Percentiles rank a stretch among this genome's conserved stretches.
phyloP scores from a whole-genome alignment of 805 yeast genomes.

The Suhomyces sp. region DNA sequence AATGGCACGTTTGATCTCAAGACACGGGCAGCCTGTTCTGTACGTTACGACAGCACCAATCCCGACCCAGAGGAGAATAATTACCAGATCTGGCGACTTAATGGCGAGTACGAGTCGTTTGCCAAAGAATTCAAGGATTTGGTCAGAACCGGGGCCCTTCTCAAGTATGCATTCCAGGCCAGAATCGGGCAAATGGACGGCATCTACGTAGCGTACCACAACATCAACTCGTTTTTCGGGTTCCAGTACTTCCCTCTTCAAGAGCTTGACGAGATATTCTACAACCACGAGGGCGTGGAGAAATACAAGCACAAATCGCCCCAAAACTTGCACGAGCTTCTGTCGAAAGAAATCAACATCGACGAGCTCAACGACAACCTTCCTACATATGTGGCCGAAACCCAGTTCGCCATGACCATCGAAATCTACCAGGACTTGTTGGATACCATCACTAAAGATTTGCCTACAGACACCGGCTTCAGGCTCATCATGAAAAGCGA shows the following conservation, averaged over 20 bases:
- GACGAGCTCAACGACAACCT: slow-evolving; percentile 20
- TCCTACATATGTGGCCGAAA: slow-evolving; percentile 56
- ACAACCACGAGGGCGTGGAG: slow-evolving; percentile 15
- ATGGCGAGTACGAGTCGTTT: slow-evolving; percentile 75
- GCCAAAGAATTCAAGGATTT: slow-evolving; percentile 78
- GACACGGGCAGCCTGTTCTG: slow-evolving; percentile 85
- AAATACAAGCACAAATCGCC: slow-evolving; percentile 6
- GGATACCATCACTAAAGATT: slow-evolving; percentile 25
- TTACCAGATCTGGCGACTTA: slow-evolving; percentile 60
- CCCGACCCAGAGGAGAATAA: slow-evolving; percentile 55
- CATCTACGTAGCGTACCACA: slow-evolving; percentile 87
- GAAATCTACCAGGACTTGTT: slow-evolving; percentile 27
- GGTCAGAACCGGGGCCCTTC: slow-evolving; percentile 62
- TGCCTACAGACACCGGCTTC: slow-evolving; percentile 20
- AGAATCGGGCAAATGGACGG: slow-evolving; percentile 97
- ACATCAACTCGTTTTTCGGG: slow-evolving; percentile 76
- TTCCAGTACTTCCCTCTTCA: slow-evolving; percentile 80
- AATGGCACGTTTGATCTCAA: slow-evolving; percentile 90
- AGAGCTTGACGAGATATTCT: slow-evolving; percentile 57
- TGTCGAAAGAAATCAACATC: slow-evolving; percentile 2
- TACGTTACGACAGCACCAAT: slow-evolving; percentile 71
- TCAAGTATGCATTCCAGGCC: slow-evolving; percentile 88
- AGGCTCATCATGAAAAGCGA: slow-evolving; percentile 24
- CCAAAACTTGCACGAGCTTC: slow-evolving; percentile 3
- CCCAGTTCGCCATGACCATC: slow-evolving; percentile 53